Percentiles rank a stretch among this genome's conserved stretches.
phyloP scores from a whole-genome alignment of 2,329 filamentous ascomycete species.

The Lachnellula cervina region DNA sequence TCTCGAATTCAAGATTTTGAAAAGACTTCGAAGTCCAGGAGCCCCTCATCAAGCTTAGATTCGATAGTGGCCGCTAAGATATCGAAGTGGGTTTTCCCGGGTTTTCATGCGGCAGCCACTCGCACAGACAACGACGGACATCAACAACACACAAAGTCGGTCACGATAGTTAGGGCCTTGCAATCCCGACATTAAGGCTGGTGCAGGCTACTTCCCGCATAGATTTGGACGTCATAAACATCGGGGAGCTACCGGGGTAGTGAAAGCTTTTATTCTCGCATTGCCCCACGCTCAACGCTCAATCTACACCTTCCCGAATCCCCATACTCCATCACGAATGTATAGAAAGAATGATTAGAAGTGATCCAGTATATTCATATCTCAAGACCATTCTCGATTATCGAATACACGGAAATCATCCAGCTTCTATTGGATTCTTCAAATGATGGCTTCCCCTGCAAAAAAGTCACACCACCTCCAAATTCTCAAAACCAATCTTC shows the following conservation, averaged over 20 bases:
- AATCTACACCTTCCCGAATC: not conserved
- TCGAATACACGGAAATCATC: not conserved
- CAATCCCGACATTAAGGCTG: not conserved
- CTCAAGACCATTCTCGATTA: not conserved
- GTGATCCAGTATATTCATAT: not conserved
- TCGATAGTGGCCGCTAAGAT: not conserved
- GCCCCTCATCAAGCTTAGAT: conserved; percentile 3
- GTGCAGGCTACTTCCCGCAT: not conserved
- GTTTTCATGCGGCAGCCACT: not conserved
- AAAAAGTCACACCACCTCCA: conserved; percentile 15
- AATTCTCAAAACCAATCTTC: conserved; percentile 18
- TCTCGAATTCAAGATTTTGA: not conserved
- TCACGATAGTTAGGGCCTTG: not conserved
- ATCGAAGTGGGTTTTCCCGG: not conserved
- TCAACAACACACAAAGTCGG: conserved; percentile 3
- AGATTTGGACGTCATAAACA: not conserved
- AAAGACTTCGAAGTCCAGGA: not conserved
- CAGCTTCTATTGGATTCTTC: not conserved
- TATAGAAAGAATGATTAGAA: not conserved
- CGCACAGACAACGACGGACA: not conserved
- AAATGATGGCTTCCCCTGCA: conserved; percentile 15
- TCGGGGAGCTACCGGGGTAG: not conserved
- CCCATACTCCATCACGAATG: not conserved
- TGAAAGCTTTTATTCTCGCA: not conserved
- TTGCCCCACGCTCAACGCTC: not conserved